phyloP scores from a whole-genome alignment of 176 grass and related monocot genomes.

The Oropetium thomaeum region DNA sequence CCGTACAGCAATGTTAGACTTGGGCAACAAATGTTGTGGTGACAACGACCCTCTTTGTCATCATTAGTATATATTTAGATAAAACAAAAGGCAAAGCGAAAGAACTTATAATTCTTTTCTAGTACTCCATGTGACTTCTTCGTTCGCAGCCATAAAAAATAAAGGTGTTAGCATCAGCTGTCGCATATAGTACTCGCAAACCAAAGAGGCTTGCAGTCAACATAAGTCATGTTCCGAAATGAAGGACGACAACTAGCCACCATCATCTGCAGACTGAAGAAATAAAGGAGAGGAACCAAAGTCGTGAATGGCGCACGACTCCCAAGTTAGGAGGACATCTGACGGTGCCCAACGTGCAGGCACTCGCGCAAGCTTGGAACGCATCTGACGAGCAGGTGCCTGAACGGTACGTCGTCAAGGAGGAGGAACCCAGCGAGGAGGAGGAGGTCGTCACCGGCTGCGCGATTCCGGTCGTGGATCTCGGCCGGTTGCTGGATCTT shows the following conservation, averaged over 20 bases:
- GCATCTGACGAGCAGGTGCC: slow-evolving; percentile 24
- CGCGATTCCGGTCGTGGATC: slow-evolving; percentile 41
- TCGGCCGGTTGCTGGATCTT: slow-evolving; percentile 32
- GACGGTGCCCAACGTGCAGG: slow-evolving; percentile 49
- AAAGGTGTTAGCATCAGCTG: background rate
- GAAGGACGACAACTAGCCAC: background rate
- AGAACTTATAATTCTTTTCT: background rate
- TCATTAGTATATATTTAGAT: background rate
- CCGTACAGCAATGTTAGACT: too few relatives aligned
- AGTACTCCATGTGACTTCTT: background rate
- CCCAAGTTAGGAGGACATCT: slow-evolving; percentile 11
- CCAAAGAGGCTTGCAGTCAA: background rate
- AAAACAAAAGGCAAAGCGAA: background rate
- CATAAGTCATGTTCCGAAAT: background rate
- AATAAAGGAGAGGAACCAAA: background rate
- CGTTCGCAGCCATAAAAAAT: background rate
- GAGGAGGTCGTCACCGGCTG: slow-evolving; percentile 18
- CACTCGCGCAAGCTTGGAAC: slow-evolving; percentile 24
- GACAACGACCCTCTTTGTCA: too few relatives aligned
- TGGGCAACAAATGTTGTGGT: too few relatives aligned
- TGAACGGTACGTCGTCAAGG: slow-evolving; percentile 36
- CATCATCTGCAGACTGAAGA: background rate
- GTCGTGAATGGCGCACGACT: slow-evolving; percentile 23
- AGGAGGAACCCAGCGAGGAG: background rate
- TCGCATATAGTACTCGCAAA: background rate